Conservation (phyloP, 495 filamentous ascomycete genomes). For the Podospora tetraspora region DNA sequence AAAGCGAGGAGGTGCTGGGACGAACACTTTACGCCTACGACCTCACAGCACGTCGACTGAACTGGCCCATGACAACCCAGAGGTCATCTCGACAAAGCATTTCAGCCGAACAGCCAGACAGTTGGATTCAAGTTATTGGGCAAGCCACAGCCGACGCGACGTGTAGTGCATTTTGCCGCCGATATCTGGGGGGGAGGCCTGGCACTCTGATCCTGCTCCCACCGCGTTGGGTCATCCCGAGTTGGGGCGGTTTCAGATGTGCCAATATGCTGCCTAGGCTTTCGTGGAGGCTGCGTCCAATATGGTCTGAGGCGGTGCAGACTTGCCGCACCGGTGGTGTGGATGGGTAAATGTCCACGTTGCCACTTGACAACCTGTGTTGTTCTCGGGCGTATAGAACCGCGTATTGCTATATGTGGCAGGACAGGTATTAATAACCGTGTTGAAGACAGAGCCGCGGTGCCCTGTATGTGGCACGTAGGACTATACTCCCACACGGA, state of each 20-base stretch:
- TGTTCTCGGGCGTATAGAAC: not conserved
- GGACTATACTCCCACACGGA: too few species aligned
- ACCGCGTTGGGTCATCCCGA: constrained; percentile 1
- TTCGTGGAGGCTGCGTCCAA: not conserved
- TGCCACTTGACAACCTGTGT: constrained; percentile 3
- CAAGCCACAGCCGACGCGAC: not conserved
- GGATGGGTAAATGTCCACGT: not conserved
- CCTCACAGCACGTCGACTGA: not conserved
- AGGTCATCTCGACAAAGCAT: not conserved
- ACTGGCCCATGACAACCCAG: not conserved
- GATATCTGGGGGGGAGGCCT: not conserved
- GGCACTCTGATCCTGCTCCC: not conserved
- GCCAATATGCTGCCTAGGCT: not conserved
- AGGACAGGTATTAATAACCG: too few species aligned
- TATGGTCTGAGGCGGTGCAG: not conserved
- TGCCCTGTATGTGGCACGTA: too few species aligned
- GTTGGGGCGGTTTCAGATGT: not conserved
- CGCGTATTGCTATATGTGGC: not conserved
- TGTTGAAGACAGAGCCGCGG: too few species aligned
- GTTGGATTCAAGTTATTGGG: constrained; percentile 12
- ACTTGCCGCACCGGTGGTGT: not conserved
- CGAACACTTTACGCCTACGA: not conserved
- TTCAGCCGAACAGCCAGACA: not conserved
- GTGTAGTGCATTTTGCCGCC: constrained; percentile 5
- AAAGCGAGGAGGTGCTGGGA: not conserved